Conservation (phyloP, 371 early-diverging fungal species). For the Umbelopsis sp. region DNA sequence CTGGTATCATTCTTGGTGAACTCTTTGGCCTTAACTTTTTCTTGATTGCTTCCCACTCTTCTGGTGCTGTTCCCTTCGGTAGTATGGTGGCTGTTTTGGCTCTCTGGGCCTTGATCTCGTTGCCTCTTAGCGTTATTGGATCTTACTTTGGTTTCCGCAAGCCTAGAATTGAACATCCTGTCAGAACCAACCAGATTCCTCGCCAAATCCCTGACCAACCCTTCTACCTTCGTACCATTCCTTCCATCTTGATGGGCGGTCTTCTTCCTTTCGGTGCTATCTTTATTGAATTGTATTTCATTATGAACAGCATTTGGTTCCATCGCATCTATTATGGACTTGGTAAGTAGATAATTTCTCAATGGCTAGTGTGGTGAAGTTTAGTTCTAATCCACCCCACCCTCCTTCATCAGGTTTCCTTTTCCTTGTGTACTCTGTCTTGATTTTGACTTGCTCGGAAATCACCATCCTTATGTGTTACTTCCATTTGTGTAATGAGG, state of each 20-base stretch:
- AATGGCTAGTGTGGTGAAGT: background rate
- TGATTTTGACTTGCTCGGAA: conserved; percentile 83
- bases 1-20: conserved; percentile 71
- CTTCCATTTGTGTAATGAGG: conserved; percentile 91
- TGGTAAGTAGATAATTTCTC: conserved; percentile 29
- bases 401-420: conserved; percentile 52
- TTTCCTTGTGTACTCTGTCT: conserved; percentile 78
- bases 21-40: conserved; percentile 89
- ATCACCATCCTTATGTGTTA: conserved; percentile 88
- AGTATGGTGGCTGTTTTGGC: conserved; percentile 85
- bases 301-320: conserved; percentile 93
- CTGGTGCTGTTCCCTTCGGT: conserved; percentile 92
- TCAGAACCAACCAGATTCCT: conserved; percentile 91
- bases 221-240: conserved; percentile 69
- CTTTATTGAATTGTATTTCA: conserved; percentile 88
- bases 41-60: conserved; percentile 83
- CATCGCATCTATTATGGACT: conserved; percentile 91
- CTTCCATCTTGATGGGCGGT: conserved; percentile 84
- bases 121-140: conserved; percentile 88
- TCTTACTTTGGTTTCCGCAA: conserved; percentile 93
- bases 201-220: conserved; percentile 88
- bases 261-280: conserved; percentile 89
- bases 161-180: conserved; percentile 84
- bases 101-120: conserved; percentile 88
- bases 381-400: background rate